Conservation (phyloP, 2,329 filamentous ascomycete genomes). For the Pestalotiopsis sp. region DNA sequence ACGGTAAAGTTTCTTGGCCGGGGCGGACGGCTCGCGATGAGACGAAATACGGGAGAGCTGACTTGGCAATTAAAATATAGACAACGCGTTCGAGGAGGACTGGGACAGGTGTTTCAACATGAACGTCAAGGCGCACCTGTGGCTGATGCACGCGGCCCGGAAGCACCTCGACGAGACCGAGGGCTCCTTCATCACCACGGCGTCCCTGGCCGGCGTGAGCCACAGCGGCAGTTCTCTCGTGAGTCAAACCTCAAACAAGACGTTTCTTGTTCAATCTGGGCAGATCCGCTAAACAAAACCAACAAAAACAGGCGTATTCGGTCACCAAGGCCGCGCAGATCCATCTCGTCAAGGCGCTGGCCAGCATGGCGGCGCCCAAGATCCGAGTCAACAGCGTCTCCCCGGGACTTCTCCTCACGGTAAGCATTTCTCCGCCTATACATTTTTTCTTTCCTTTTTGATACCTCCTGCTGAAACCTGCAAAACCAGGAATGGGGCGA, state of each 20-base stretch:
- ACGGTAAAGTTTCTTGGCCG: conserved; percentile 2
- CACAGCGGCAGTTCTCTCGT: conserved; percentile 64
- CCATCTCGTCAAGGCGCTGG: conserved; percentile 58
- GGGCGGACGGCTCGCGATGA: not conserved
- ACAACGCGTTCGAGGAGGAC: conserved; percentile 58
- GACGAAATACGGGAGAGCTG: not conserved
- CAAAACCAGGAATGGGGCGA: conserved; percentile 61
- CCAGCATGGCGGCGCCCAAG: conserved; percentile 53
- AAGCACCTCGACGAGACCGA: conserved; percentile 57
- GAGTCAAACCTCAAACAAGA: conserved; percentile 19
- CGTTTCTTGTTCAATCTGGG: not conserved
- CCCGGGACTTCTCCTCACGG: conserved; percentile 54
- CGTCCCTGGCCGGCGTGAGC: conserved; percentile 65
- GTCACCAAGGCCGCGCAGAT: conserved; percentile 77
- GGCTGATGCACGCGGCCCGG: conserved; percentile 58
- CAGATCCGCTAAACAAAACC: not conserved
- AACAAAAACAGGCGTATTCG: conserved; percentile 61
- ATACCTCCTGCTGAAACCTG: not conserved
- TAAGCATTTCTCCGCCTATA: conserved; percentile 24
- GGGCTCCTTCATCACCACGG: conserved; percentile 66
- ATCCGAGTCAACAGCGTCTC: conserved; percentile 63
- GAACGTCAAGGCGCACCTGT: conserved; percentile 66
- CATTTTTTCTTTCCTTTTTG: not conserved
- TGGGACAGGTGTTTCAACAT: conserved; percentile 63
- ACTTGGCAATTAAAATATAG: conserved; percentile 20